phyloP scores from a whole-genome alignment of 768 basidiomycete genomes.

The Austroboletus eburneus region DNA sequence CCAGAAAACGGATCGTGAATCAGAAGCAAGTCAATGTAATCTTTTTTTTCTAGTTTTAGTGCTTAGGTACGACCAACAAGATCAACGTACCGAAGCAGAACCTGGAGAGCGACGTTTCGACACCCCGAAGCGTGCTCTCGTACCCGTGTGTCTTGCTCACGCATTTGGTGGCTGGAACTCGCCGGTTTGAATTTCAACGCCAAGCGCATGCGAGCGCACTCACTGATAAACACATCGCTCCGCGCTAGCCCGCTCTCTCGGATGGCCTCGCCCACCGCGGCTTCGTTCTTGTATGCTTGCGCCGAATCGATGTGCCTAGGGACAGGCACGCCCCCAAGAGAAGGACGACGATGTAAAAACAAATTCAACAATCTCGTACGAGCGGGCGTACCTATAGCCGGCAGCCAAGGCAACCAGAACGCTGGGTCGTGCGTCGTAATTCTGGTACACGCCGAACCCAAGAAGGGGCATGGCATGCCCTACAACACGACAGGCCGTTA shows the following conservation, averaged over 20 bases:
- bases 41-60: conserved; percentile 24
- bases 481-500: conserved; percentile 9
- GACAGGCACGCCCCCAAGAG: too few relatives aligned
- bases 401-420: conserved; percentile 58
- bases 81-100: conserved; percentile 51
- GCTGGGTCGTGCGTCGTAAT: conserved; percentile 51
- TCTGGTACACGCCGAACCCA: conserved; percentile 71
- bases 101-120: conserved; percentile 57
- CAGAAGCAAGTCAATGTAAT: conserved; percentile 70
- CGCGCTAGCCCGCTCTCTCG: conserved; percentile 52
- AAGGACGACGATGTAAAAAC: neutral
- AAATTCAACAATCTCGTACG: conserved; percentile 4
- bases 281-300: conserved; percentile 64
- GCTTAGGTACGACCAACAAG: neutral
- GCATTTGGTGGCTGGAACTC: conserved; percentile 59
- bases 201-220: neutral
- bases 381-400: conserved; percentile 51
- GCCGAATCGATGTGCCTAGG: conserved; percentile 79
- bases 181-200: neutral
- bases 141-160: conserved; percentile 57
- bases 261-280: conserved; percentile 55
- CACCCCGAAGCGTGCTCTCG: conserved; percentile 50
- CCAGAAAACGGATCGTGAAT: conserved; percentile 74
- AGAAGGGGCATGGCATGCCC: conserved; percentile 60
- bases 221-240: conserved; percentile 70